These are phyloP conservation scores for Omphalotus olearius DNA, from an alignment of 1,284 basidiomycete species.

Conservation along the genomic window DNA sequence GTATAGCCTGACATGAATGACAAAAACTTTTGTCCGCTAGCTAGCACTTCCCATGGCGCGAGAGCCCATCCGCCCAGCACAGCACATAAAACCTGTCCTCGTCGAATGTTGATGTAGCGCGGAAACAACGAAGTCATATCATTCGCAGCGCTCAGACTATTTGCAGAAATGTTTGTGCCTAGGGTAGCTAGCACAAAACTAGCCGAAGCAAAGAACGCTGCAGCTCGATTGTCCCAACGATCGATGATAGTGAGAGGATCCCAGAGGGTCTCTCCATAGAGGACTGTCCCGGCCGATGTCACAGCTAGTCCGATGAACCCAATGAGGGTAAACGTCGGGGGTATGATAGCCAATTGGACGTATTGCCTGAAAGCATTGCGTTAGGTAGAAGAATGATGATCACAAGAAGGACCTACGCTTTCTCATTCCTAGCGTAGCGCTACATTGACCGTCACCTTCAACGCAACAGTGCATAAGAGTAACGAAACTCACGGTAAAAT, in stretches of 20 bases:
- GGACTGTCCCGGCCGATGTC: conserved; percentile 53
- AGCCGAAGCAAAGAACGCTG: conserved; percentile 73
- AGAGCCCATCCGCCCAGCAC: conserved; percentile 66
- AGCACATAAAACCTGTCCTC: conserved; percentile 72
- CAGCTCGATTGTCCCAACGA: conserved; percentile 64
- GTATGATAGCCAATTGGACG: conserved; percentile 67
- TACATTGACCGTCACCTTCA: conserved; percentile 24
- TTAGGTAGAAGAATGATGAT: conserved; percentile 15
- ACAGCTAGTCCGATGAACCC: conserved; percentile 58
- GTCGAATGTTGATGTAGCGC: conserved; percentile 70
- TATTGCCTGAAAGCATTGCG: conserved; percentile 38
- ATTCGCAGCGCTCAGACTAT: conserved; percentile 74
- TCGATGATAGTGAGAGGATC: conserved; percentile 53
- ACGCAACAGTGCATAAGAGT: not conserved
- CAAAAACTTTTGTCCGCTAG: conserved; percentile 44
- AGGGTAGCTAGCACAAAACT: conserved; percentile 36
- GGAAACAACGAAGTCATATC: conserved; percentile 69
- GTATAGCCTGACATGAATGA: conserved; percentile 67
- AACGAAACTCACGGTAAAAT: conserved; percentile 43
- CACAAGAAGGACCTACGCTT: conserved; percentile 22
- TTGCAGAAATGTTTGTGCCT: conserved; percentile 73
- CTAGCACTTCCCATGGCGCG: conserved; percentile 55
- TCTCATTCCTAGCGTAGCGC: conserved; percentile 55
- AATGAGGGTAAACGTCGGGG: conserved; percentile 57
- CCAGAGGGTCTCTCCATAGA: conserved; percentile 56